phyloP scores from a whole-genome alignment of 495 filamentous ascomycete genomes.

The Paragyromitra xinjiangensis region DNA sequence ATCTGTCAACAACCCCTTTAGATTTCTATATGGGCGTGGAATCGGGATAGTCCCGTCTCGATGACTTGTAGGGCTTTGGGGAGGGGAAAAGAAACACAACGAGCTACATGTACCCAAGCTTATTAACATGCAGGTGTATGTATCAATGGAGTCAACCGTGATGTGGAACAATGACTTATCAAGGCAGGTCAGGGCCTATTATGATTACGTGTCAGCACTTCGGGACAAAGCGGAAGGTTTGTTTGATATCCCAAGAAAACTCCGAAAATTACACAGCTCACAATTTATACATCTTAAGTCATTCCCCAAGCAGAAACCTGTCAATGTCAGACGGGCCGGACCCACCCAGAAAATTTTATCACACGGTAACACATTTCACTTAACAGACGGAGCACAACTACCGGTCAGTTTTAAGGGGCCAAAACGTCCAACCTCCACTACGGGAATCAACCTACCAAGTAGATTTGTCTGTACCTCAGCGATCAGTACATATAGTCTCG shows the following conservation, averaged over 20 bases:
- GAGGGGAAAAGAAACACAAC: neutral
- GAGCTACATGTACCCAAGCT: no score
- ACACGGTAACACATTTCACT: constrained; percentile 20
- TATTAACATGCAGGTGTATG: neutral
- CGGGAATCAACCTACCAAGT: neutral
- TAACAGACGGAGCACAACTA: neutral
- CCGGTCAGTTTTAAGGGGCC: neutral
- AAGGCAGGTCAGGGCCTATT: neutral
- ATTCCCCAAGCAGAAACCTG: neutral
- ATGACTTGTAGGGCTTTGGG: neutral
- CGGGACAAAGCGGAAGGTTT: constrained; percentile 17
- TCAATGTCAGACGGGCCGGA: neutral
- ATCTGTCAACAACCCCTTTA: neutral
- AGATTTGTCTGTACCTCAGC: no score
- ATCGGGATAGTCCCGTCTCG: neutral
- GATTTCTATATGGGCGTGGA: neutral
- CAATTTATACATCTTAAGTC: neutral
- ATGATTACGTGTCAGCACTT: constrained; percentile 2
- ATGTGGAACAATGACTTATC: neutral
- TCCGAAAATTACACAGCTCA: neutral
- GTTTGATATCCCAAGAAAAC: constrained; percentile 3
- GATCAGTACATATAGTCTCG: neutral
- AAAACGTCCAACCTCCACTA: neutral
- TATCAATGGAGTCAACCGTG: neutral
- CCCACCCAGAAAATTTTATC: neutral